Conservation (phyloP, 108 stramenopile species). For the Conticribra guillardii region DNA sequence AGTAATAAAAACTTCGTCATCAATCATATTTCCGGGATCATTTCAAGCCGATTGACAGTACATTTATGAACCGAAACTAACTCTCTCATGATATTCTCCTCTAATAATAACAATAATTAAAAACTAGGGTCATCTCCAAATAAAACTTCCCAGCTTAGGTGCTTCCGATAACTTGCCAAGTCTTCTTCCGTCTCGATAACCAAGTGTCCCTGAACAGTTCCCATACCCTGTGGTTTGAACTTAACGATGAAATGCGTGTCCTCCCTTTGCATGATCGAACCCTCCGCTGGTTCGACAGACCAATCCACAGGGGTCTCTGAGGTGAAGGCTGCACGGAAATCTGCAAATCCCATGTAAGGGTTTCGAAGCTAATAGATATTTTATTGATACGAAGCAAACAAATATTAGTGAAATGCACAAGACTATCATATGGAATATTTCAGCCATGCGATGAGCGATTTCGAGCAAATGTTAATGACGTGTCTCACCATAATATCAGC, state of each 20-base stretch:
- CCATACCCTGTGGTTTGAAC: constrained; percentile 72
- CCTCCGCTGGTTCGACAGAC: constrained; percentile 73
- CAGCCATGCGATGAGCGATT: no score
- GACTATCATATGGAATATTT: no score
- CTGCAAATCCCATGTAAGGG: constrained; percentile 90
- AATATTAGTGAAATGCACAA: no score
- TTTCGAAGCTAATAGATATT: constrained; percentile 67
- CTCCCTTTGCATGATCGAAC: constrained; percentile 62
- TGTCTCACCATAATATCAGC: constrained; percentile 61
- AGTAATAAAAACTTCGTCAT: no score
- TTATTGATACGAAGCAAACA: no score
- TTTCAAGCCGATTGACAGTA: no score
- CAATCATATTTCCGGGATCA: no score
- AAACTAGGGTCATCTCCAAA: no score
- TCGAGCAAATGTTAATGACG: not conserved
- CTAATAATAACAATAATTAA: no score
- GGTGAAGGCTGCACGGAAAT: constrained; percentile 86
- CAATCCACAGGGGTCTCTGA: constrained; percentile 63
- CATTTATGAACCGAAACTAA: no score
- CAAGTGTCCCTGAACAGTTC: constrained; percentile 65
- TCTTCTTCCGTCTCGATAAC: constrained; percentile 91
- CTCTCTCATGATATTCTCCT: no score
- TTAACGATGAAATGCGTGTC: constrained; percentile 68
- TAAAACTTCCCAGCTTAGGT: constrained; percentile 21
- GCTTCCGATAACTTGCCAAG: constrained; percentile 76